Evolutionary conservation across 1,284 basidiomycete genomes (phyloP).

Genomic region (Porogramme epimiltina): DNA sequence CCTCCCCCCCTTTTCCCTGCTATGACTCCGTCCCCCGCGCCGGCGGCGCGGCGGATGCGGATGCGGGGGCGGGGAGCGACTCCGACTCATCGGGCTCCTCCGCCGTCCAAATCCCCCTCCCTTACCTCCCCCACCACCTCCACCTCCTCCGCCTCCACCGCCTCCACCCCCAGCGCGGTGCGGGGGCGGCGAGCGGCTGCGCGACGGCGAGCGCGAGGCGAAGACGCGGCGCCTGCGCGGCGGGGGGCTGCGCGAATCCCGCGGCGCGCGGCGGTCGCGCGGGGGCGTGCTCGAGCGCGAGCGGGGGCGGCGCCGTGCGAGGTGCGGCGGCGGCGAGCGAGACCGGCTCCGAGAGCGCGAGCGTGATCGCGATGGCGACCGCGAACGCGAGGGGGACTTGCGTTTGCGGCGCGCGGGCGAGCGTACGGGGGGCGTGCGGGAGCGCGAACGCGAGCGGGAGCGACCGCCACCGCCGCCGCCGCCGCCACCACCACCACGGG

Average conservation of each 20-base stretch:
- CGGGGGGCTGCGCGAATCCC: slow-evolving; percentile 61
- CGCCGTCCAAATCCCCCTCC: slow-evolving; percentile 23
- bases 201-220: slow-evolving; percentile 42
- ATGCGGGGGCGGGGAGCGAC: slow-evolving; percentile 44
- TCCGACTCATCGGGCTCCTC: slow-evolving; percentile 28
- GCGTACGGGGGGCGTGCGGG: too few relatives aligned
- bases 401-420: too few relatives aligned
- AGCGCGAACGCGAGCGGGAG: slow-evolving; percentile 28
- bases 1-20: slow-evolving; percentile 15
- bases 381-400: too few relatives aligned
- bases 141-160: too few relatives aligned
- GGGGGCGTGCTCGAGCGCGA: slow-evolving; percentile 49
- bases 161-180: neutral
- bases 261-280: slow-evolving; percentile 33
- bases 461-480: too few relatives aligned
- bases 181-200: slow-evolving; percentile 28
- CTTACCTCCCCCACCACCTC: slow-evolving; percentile 2
- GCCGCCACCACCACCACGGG: slow-evolving; percentile 21
- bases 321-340: slow-evolving; percentile 41
- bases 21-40: slow-evolving; percentile 36
- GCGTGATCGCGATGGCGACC: too few relatives aligned
- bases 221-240: slow-evolving; percentile 48
- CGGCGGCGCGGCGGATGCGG: slow-evolving; percentile 42
- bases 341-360: slow-evolving; percentile 16
- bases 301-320: slow-evolving; percentile 45